Evolutionary conservation across 768 basidiomycete genomes (phyloP).

Genomic region (Fomitopsis serialis): DNA sequence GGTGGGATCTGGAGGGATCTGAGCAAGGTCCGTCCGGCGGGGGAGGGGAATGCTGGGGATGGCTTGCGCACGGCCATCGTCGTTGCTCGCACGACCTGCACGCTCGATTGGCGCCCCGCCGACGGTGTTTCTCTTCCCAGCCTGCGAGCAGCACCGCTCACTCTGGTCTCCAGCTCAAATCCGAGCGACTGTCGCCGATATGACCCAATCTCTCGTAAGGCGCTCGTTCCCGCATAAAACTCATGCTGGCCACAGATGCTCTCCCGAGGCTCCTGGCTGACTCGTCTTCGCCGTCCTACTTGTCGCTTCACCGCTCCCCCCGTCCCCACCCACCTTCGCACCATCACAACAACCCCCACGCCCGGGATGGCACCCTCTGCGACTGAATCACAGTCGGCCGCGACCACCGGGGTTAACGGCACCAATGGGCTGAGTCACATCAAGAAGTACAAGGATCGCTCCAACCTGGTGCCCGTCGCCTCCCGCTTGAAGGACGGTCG

Average conservation of each 20-base stretch:
- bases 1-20: no score
- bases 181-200: neutral
- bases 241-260: neutral
- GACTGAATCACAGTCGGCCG: neutral
- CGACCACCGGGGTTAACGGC: conserved; percentile 13
- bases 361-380: conserved; percentile 8
- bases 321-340: neutral
- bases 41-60: no score
- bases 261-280: neutral
- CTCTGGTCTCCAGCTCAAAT: neutral
- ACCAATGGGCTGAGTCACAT: conserved; percentile 20
- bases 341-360: neutral
- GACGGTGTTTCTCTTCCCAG: no score
- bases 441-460: conserved; percentile 14
- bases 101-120: no score
- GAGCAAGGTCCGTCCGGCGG: no score
- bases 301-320: conserved; percentile 1
- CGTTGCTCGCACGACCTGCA: neutral
- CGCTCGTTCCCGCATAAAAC: neutral
- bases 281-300: conserved; percentile 9
- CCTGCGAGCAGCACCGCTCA: neutral
- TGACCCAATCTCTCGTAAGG: neutral
- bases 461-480: conserved; percentile 56
- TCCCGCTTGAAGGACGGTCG: conserved; percentile 71
- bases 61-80: no score